phyloP scores from a whole-genome alignment of 1,284 basidiomycete genomes.

The Cryptococcus maquisensis region DNA sequence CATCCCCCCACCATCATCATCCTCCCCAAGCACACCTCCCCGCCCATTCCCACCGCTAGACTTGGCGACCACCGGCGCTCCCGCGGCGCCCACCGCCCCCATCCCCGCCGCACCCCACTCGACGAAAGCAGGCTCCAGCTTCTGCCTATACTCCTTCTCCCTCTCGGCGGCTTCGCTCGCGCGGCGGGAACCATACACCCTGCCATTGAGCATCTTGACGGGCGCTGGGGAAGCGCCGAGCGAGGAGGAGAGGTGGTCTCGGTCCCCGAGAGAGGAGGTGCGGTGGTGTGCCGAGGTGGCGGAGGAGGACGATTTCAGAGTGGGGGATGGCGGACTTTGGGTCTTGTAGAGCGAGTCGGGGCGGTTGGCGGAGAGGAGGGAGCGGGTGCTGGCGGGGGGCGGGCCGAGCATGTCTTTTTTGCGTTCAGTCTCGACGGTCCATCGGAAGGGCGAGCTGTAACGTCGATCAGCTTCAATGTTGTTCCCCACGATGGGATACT shows the following conservation, averaged over 20 bases:
- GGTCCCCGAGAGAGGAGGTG: conserved; percentile 28
- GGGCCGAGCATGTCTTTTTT: conserved; percentile 30
- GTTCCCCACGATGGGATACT: conserved; percentile 13
- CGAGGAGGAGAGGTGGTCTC: not conserved
- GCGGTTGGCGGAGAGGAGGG: conserved; percentile 9
- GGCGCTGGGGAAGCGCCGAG: conserved; percentile 19
- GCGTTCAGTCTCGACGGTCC: conserved; percentile 31
- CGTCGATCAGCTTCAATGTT: not conserved
- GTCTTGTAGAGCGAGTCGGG: not conserved
- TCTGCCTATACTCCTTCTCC: conserved; percentile 22
- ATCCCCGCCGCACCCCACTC: conserved; percentile 41
- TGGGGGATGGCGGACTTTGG: conserved; percentile 1
- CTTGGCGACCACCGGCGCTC: not conserved
- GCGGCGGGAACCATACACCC: conserved; percentile 45
- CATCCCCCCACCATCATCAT: conserved; percentile 48
- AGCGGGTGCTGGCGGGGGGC: conserved; percentile 8
- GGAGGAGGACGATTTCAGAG: not conserved
- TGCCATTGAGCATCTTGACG: conserved; percentile 46
- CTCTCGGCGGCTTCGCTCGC: conserved; percentile 35
- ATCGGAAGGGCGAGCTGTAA: conserved; percentile 39
- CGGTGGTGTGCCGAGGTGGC: conserved; percentile 18
- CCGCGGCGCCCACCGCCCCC: too few species aligned
- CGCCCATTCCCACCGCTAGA: not conserved
- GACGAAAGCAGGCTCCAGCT: conserved; percentile 44
- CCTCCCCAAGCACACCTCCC: conserved; percentile 25